Evolutionary conservation across 371 early-diverging fungal species (phyloP), one percentile per base, ranked within the genome.

Genomic region (Phascolomyces articulosus): DNA sequence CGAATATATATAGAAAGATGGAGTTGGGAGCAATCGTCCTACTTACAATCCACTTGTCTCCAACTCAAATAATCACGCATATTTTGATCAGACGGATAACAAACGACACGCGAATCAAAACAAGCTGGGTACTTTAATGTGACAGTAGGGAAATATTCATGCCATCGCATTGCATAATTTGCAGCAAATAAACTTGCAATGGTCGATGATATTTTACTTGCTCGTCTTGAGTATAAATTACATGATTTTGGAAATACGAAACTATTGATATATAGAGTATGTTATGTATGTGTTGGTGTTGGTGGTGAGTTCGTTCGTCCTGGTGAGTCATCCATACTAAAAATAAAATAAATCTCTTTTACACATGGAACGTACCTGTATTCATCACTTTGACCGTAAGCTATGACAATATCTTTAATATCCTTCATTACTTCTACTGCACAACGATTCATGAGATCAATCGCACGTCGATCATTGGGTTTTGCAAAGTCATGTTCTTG

Each of bases 301-400:
- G 6, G 34, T 34, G 6, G 11, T 9, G 34, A 11, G 6, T 34
- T 2, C 11, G 9, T 34, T 31, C 34, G n/a, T n/a, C n/a, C n/a
- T n/a, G n/a, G n/a, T n/a, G n/a, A n/a, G n/a, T 34, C 34, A 9
- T 34, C 34, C 15, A 28, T 11, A 16, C 23, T 31, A 48, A 44
- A 21, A 3, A 21, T 27, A 44, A 48, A 24, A 47, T 40, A 24
- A 44, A 38, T 53, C 47, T 4, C 66, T 70, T 34, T 47, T 6
- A 13, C 16, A 13, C 6, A 47, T n/a, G 6, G 6, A 6, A 20
- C 58, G 61, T 85, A 88, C 78, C 89, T 92, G 78, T 86, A 97
- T 75, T 98, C 98, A 74, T 98, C 98, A 69, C 93, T 92, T 75
- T 98, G 91, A 11, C 97, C 98, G 72, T 96, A 98, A 4, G 92